Evolutionary conservation across 306 rosid species (phyloP).

Genomic region (Vigna radiata): DNA sequence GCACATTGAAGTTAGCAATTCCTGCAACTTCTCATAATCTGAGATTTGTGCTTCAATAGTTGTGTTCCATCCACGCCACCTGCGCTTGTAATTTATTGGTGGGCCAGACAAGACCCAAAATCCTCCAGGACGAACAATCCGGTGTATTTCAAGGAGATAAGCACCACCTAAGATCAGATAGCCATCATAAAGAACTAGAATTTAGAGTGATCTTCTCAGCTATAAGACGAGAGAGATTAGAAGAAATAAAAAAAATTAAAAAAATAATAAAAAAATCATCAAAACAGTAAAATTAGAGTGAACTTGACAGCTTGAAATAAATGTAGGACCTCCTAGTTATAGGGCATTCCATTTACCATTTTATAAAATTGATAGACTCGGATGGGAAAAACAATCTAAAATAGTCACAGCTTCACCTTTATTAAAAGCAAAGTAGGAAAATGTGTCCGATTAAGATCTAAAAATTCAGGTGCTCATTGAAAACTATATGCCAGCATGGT

Average conservation of each 20-base stretch:
- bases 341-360: conserved; percentile 2
- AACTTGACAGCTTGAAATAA: conserved; percentile 9
- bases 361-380: neutral
- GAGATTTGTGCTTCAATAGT: conserved; percentile 85
- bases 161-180: conserved; percentile 70
- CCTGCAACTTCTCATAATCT: conserved; percentile 74
- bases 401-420: conserved; percentile 1
- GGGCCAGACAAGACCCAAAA: conserved; percentile 98
- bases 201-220: conserved; percentile 6
- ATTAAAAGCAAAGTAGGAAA: neutral
- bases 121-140: conserved; percentile 98
- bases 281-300: neutral
- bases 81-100: conserved; percentile 84
- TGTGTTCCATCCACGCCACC: conserved; percentile 98
- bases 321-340: neutral
- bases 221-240: conserved; percentile 10
- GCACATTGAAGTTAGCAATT: conserved; percentile 78
- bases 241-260: neutral
- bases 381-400: neutral
- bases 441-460: neutral
- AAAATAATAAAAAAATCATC: neutral
- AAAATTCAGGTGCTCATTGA: neutral
- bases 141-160: conserved; percentile 86
- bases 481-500: neutral
- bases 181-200: conserved; percentile 6